phyloP scores from a whole-genome alignment of 2,329 filamentous ascomycete species.

The Fusarium chuoi region DNA sequence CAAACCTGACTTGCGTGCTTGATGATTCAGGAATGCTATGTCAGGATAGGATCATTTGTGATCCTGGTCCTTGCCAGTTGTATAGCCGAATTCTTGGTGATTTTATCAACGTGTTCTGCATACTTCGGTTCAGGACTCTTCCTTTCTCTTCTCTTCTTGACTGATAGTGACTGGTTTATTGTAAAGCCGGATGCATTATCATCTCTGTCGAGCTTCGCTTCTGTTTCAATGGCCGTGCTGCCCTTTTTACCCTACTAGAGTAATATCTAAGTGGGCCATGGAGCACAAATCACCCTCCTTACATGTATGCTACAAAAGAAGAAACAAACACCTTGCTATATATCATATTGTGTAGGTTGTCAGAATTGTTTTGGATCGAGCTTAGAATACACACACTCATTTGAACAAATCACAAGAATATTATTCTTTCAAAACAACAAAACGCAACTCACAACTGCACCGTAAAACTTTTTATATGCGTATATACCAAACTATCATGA shows the following conservation, averaged over 20 bases:
- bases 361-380: not conserved
- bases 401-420: not conserved
- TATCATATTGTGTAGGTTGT: not conserved
- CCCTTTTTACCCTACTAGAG: not conserved
- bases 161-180: not conserved
- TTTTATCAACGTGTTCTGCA: not conserved
- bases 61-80: not conserved
- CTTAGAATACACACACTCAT: not conserved
- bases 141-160: not conserved
- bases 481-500: conserved; percentile 34
- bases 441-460: not conserved
- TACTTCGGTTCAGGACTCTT: not conserved
- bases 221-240: not conserved
- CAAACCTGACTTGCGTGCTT: not conserved
- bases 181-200: not conserved
- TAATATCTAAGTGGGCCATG: not conserved
- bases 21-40: not conserved
- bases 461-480: not conserved
- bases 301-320: not conserved
- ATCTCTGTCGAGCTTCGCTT: not conserved
- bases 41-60: not conserved
- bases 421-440: no score
- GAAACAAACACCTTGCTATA: not conserved
- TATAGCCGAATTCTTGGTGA: not conserved
- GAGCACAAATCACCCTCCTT: conserved; percentile 1